Evolutionary conservation across 2,329 filamentous ascomycete species (phyloP).

Genomic region (Nectriaceae sp.): DNA sequence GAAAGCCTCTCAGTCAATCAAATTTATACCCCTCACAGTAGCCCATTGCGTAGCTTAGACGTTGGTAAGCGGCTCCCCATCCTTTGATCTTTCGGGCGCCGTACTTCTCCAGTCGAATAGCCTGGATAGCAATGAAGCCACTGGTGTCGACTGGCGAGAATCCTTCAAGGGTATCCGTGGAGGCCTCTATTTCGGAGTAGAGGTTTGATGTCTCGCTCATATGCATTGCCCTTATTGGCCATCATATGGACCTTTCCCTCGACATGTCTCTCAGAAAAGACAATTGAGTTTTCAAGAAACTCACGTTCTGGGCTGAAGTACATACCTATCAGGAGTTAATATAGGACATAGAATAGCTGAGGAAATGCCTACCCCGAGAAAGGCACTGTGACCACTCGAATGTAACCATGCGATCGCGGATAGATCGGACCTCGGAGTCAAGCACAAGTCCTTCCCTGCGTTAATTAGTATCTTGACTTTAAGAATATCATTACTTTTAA

Average conservation of each 20-base stretch:
- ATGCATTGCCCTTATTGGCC: slow-evolving; percentile 36
- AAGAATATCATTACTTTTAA: too few species aligned
- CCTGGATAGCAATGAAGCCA: slow-evolving; percentile 66
- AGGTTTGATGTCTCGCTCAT: slow-evolving; percentile 47
- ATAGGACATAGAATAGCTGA: neutral
- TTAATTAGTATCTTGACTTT: too few species aligned
- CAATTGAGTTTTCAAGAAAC: slow-evolving; percentile 61
- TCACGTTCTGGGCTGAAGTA: slow-evolving; percentile 53
- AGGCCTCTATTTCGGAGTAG: slow-evolving; percentile 48
- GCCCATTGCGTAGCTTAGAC: too few species aligned
- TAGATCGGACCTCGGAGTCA: slow-evolving; percentile 55
- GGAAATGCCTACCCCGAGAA: slow-evolving; percentile 46
- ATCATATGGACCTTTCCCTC: slow-evolving; percentile 39
- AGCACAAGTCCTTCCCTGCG: too few species aligned
- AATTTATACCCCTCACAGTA: too few species aligned
- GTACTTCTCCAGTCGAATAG: slow-evolving; percentile 58
- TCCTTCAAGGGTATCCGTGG: slow-evolving; percentile 48
- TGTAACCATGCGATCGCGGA: too few species aligned
- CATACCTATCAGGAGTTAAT: slow-evolving; percentile 37
- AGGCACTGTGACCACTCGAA: slow-evolving; percentile 44
- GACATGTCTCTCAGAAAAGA: slow-evolving; percentile 53
- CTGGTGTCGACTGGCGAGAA: slow-evolving; percentile 44
- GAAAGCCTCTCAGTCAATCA: too few species aligned
- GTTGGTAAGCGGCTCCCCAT: slow-evolving; percentile 17
- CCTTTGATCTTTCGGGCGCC: slow-evolving; percentile 16